Percentiles rank a stretch among this genome's conserved stretches.
Conservation (phyloP, 2,329 filamentous ascomycete genomes). For the Aspergillus arachidicola region DNA sequence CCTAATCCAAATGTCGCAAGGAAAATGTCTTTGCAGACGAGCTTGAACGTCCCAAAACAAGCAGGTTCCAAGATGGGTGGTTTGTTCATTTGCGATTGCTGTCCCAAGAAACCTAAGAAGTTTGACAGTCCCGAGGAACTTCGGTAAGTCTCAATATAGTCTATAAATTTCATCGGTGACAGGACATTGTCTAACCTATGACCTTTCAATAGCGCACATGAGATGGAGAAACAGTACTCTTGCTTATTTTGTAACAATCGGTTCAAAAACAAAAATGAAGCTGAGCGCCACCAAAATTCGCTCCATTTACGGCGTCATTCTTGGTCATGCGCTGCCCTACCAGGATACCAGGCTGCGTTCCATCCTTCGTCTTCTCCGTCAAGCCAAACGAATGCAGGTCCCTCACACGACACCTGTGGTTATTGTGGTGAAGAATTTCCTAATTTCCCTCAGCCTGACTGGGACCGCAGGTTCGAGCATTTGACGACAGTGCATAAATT, state of each 20-base stretch:
- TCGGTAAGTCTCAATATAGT: slow-evolving; percentile 61
- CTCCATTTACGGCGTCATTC: slow-evolving; percentile 89
- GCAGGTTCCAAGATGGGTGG: slow-evolving; percentile 55
- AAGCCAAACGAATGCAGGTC: slow-evolving; percentile 36
- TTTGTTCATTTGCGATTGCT: slow-evolving; percentile 83
- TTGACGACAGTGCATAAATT: slow-evolving; percentile 93
- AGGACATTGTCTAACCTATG: neutral
- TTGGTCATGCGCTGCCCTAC: slow-evolving; percentile 91
- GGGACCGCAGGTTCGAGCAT: slow-evolving; percentile 84
- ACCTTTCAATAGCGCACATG: slow-evolving; percentile 66
- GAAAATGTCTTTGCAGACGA: slow-evolving; percentile 51
- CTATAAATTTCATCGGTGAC: neutral
- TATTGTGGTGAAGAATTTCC: slow-evolving; percentile 94
- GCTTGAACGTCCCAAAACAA: slow-evolving; percentile 36
- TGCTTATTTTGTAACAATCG: slow-evolving; percentile 91
- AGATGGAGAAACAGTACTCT: slow-evolving; percentile 94
- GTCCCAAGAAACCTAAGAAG: slow-evolving; percentile 95
- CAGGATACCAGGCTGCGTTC: slow-evolving; percentile 77
- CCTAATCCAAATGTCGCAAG: slow-evolving; percentile 42
- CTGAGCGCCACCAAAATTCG: slow-evolving; percentile 93
- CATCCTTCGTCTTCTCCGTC: slow-evolving; percentile 68
- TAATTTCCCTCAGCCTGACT: slow-evolving; percentile 74
- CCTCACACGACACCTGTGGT: slow-evolving; percentile 73
- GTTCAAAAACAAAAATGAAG: slow-evolving; percentile 99
- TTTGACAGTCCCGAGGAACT: slow-evolving; percentile 85